phyloP scores from a whole-genome alignment of 1,139 yeast genomes.

The Protomyces inundatus region DNA sequence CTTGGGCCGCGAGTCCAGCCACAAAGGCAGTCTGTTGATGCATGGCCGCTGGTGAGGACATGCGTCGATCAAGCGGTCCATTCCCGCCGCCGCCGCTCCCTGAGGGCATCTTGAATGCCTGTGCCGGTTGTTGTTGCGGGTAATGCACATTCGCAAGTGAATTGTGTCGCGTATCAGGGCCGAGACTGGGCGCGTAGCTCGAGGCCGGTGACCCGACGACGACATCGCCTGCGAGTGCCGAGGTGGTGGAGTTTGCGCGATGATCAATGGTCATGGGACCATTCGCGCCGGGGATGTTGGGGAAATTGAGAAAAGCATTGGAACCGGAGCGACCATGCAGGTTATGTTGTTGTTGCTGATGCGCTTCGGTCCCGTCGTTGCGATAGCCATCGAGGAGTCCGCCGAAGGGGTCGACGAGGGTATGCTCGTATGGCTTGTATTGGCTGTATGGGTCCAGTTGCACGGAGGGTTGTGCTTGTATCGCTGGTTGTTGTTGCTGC shows the following conservation, averaged over 20 bases:
- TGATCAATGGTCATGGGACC: not conserved
- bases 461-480: not conserved
- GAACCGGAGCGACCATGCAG: not conserved
- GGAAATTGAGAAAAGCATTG: not conserved
- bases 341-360: not conserved
- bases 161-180: slow-evolving; percentile 15
- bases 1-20: not conserved
- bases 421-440: not conserved
- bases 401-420: not conserved
- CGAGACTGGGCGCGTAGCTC: slow-evolving; percentile 17
- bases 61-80: slow-evolving; percentile 10
- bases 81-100: not conserved
- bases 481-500: not conserved
- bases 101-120: slow-evolving; percentile 8
- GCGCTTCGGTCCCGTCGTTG: not conserved
- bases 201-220: slow-evolving; percentile 18
- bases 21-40: not conserved
- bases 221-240: not conserved
- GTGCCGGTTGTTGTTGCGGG: not conserved
- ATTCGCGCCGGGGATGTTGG: not conserved
- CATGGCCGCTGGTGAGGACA: slow-evolving; percentile 8
- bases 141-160: slow-evolving; percentile 11
- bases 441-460: not conserved
- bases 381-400: not conserved
- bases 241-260: not conserved